Evolutionary conservation across 306 rosid genomes (phyloP), one percentile per base, ranked within the genome.

Genomic region (Delonix regia): DNA sequence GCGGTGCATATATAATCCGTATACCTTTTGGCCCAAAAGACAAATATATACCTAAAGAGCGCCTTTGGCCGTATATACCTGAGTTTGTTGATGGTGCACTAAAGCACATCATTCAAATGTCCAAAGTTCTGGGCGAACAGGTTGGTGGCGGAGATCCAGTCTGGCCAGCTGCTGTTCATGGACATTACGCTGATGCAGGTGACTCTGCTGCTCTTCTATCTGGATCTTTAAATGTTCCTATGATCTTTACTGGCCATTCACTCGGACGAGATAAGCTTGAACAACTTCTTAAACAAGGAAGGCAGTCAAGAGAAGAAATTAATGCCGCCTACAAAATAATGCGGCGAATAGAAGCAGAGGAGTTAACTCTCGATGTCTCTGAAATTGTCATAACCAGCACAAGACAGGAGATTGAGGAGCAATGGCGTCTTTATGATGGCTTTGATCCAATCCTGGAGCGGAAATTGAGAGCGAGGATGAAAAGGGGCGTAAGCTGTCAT

Each of bases 161-260:
- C 79, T 94, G 98, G 98, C 98, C 98, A 7, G 89, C 82, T 83
- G 94, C 98, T 51, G 88, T 94, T 76, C 98, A 94, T 21, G 98
- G 98, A 48, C 98, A 94, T 84, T 94, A 94, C 84, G 98, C 98
- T 30, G 98, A 94, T 92, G 98, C 98, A 0, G 98, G 98, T 52
- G 98, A 94, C 78, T 94, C 98, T 80, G 90, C 94, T 56, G 94
- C 98, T 52, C 96, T 94, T 77, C 81, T 94, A 16, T 90, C 97
- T 19, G 98, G 98, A 22, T 94, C 96, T 34, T 81, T 94, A 78
- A 94, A 94, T 81, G 97, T 94, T 36, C 98, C 98, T 0, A 94
- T 94, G 98, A 86, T 94, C 74, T 92, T 94, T 62, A 94, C 98
- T 7, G 98, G 98, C 77, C 98, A 94, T 83, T 94, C 98, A 57